phyloP scores from a whole-genome alignment of 192 early-diverging fungal species.

The Coemansia sp. region DNA sequence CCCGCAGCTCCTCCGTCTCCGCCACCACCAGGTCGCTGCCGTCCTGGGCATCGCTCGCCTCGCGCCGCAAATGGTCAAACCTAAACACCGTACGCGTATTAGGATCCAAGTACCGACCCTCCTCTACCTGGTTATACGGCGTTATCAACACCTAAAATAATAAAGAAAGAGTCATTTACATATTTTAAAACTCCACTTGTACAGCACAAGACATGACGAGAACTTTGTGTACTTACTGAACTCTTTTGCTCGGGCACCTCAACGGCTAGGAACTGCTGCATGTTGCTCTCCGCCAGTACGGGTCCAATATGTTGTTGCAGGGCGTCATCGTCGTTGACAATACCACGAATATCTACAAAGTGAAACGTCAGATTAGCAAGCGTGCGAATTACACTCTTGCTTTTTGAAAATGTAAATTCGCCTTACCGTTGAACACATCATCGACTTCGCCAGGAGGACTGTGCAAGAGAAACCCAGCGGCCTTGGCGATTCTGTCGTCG shows the following conservation, averaged over 20 bases:
- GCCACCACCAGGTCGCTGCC: neutral
- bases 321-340: conserved; percentile 77
- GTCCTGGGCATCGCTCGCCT: conserved; percentile 36
- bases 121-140: conserved; percentile 67
- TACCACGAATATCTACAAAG: conserved; percentile 80
- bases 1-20: conserved; percentile 29
- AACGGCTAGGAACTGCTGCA: conserved; percentile 75
- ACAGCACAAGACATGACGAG: neutral
- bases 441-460: conserved; percentile 97
- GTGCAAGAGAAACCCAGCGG: conserved; percentile 71
- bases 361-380: neutral
- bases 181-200: conserved; percentile 5
- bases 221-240: conserved; percentile 5
- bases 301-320: conserved; percentile 65
- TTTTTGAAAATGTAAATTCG: neutral
- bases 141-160: conserved; percentile 69
- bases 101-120: conserved; percentile 71
- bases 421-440: conserved; percentile 92
- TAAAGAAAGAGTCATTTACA: neutral
- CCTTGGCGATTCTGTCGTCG: conserved; percentile 74
- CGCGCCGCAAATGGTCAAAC: conserved; percentile 79
- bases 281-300: conserved; percentile 81
- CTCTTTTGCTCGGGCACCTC: conserved; percentile 59
- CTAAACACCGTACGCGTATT: conserved; percentile 66
- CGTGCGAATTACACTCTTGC: neutral